Evolutionary conservation across 73 alveolate genomes (phyloP), one percentile per base, ranked within the genome.

Genomic region (Loxodes magnus): DNA sequence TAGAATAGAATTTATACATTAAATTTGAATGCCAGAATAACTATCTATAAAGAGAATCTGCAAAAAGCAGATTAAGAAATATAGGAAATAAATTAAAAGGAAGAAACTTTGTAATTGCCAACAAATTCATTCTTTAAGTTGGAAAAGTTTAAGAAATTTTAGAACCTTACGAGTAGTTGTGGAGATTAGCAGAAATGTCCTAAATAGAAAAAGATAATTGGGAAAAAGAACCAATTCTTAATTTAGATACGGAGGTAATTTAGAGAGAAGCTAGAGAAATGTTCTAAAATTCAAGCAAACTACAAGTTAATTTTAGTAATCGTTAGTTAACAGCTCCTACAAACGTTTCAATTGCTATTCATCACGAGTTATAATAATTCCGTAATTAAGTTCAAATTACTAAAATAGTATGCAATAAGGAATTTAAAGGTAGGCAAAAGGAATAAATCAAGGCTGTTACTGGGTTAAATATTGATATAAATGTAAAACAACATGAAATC

Each of bases 361-460:
- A 53, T 19, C n/a, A n/a, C n/a, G 80, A 79, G 22, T 54, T 74
- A 15, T 35, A 33, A 6, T 34, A 35, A 5, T 74, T 74, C 71
- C 64, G 72, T 27, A 60, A 46, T 31, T 58, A 64, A 35, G 51
- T 79, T 26, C 92, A 88, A 10, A 48, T 84, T 21, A 59, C 79
- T 25, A 63, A 75, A 39, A 60, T 81, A 2, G 58, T 84, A 43
- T 79, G 90, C 49, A 84, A 79, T 41, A 78, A 75, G 63, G 99
- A 97, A 5, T 62, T 93, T 35, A 85, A 93, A 52, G 95, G 82
- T 14, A 68, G 99, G 37, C 99, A 93, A 67, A 81, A 94, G 95
- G 85, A 82, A 26, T 83, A 86, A 57, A 80, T 93, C 57, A 50
- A 70, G 66, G 75, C n/a, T 20, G 34, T 58, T 66, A 2, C 37